Evolutionary conservation across 164 flowering plant species (phyloP).

Genomic region (Echeveria elegans): DNA sequence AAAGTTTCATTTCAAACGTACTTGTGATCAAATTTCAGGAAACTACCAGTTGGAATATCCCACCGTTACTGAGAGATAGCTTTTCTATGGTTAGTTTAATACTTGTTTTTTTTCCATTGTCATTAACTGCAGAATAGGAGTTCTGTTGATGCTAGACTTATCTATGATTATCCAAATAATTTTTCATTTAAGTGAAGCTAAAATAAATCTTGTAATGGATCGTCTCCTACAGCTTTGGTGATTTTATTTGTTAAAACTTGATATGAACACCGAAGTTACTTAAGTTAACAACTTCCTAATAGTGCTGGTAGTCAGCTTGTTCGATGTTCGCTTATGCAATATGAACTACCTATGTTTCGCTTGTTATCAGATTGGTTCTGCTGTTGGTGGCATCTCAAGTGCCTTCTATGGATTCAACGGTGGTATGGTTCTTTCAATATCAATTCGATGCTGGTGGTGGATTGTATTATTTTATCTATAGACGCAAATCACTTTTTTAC

Average conservation of each 20-base stretch:
- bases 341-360: background rate
- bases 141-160: no score
- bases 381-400: conserved; percentile 85
- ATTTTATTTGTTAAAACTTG: background rate
- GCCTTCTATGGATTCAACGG: conserved; percentile 85
- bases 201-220: no score
- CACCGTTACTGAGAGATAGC: conserved; percentile 68
- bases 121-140: no score
- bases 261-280: background rate
- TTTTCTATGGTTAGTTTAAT: conserved; percentile 61
- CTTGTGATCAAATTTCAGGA: conserved; percentile 37
- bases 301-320: background rate
- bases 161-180: no score
- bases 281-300: background rate
- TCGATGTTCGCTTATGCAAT: background rate
- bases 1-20: background rate
- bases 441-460: no score
- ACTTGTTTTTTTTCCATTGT: background rate
- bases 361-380: conserved; percentile 65
- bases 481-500: no score
- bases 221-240: background rate
- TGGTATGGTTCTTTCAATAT: conserved; percentile 38
- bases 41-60: conserved; percentile 65
- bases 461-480: no score
- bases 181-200: no score